These are phyloP conservation scores for Juncus inflexus DNA, from an alignment of 176 grass and related monocot species.

Conservation along the genomic window DNA sequence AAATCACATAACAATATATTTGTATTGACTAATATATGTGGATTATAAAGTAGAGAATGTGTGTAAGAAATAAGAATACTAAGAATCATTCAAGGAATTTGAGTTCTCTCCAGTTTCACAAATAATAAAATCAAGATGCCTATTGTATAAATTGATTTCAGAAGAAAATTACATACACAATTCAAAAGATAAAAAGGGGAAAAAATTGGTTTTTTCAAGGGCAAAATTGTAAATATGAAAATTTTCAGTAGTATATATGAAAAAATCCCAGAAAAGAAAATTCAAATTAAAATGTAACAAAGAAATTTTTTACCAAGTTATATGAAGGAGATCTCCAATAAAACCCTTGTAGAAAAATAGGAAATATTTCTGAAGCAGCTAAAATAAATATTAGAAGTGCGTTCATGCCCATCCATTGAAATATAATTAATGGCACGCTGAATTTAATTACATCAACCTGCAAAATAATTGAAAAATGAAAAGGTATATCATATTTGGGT, in stretches of 20 bases:
- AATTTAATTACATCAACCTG: constrained; percentile 68
- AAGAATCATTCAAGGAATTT: not conserved
- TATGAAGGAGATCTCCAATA: constrained; percentile 72
- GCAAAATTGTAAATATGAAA: not conserved
- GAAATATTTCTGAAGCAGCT: constrained; percentile 72
- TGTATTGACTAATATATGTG: not conserved
- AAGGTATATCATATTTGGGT: not conserved
- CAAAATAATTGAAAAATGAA: constrained; percentile 11
- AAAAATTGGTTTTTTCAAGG: no score
- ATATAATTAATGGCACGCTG: constrained; percentile 63
- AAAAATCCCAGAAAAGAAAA: no score
- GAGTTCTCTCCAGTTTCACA: not conserved
- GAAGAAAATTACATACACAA: no score
- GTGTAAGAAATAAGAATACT: not conserved
- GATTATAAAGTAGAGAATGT: not conserved
- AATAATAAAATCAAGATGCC: not conserved
- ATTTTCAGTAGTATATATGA: not conserved
- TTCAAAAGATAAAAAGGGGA: no score
- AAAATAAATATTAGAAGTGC: constrained; percentile 82
- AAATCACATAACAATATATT: not conserved
- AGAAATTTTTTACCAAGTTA: constrained; percentile 51
- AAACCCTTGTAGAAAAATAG: constrained; percentile 73
- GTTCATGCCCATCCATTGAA: constrained; percentile 97
- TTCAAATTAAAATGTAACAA: not conserved
- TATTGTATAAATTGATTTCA: no score